Percentiles rank a stretch among this genome's conserved stretches.
phyloP scores from a whole-genome alignment of 306 rosid genomes.

The Vigna reflexopilosa region DNA sequence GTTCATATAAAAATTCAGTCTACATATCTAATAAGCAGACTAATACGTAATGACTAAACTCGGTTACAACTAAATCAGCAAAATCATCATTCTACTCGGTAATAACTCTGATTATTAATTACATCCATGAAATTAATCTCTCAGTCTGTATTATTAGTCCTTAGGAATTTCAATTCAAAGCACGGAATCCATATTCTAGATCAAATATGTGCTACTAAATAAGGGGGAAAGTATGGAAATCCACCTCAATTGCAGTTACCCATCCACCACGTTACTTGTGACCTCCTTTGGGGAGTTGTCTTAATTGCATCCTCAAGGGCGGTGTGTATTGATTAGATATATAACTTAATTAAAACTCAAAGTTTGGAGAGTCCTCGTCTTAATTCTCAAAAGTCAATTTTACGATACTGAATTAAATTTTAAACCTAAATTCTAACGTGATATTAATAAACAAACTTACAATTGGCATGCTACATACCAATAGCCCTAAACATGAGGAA shows the following conservation, averaged over 20 bases:
- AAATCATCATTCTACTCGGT: constrained; percentile 15
- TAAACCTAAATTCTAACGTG: background rate
- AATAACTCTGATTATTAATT: constrained; percentile 1
- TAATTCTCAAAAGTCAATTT: background rate
- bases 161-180: constrained; percentile 17
- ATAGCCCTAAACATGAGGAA: background rate
- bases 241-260: background rate
- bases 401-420: no score
- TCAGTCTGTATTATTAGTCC: background rate
- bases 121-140: background rate
- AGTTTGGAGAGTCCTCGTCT: background rate
- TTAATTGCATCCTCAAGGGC: background rate
- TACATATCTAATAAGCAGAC: background rate
- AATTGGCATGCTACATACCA: background rate
- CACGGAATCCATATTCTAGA: constrained; percentile 26
- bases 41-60: constrained; percentile 14
- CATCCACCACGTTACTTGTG: background rate
- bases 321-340: background rate
- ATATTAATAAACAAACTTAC: background rate
- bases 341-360: background rate
- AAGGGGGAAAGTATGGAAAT: background rate
- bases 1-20: background rate
- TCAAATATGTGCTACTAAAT: constrained; percentile 17
- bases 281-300: background rate
- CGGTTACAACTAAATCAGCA: constrained; percentile 33